Conservation (phyloP, 1,139 yeast genomes). For the Geotrichum armillariae region DNA sequence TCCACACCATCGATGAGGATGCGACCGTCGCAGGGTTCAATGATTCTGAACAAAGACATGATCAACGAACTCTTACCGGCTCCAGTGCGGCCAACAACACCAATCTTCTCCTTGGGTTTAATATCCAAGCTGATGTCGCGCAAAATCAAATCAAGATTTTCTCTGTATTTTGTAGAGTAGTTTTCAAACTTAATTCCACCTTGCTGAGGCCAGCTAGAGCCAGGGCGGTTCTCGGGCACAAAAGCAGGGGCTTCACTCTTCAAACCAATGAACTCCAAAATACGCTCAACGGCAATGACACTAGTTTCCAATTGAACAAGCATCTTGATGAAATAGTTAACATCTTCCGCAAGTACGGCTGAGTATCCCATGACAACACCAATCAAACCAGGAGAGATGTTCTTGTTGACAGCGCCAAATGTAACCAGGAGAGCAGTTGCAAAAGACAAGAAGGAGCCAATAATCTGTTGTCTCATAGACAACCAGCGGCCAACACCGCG, state of each 20-base stretch:
- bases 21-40: conserved; percentile 61
- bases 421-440: conserved; percentile 52
- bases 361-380: conserved; percentile 78
- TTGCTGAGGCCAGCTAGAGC: conserved; percentile 57
- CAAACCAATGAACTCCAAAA: conserved; percentile 67
- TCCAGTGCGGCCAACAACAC: conserved; percentile 85
- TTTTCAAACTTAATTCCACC: conserved; percentile 59
- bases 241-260: conserved; percentile 55
- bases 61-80: conserved; percentile 80
- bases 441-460: conserved; percentile 65
- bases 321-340: conserved; percentile 62
- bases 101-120: conserved; percentile 65
- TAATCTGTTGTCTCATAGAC: conserved; percentile 62
- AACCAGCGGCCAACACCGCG: conserved; percentile 72
- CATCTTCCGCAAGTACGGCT: conserved; percentile 58
- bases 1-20: conserved; percentile 60
- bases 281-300: conserved; percentile 74
- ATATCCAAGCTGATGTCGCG: conserved; percentile 53
- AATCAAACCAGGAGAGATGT: conserved; percentile 64
- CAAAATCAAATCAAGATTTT: conserved; percentile 55
- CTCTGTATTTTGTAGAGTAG: conserved; percentile 65
- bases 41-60: conserved; percentile 68
- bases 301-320: conserved; percentile 75
- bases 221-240: conserved; percentile 43
- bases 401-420: conserved; percentile 53